Evolutionary conservation across 768 basidiomycete species (phyloP).

Genomic region (Coprinopsis sp.): DNA sequence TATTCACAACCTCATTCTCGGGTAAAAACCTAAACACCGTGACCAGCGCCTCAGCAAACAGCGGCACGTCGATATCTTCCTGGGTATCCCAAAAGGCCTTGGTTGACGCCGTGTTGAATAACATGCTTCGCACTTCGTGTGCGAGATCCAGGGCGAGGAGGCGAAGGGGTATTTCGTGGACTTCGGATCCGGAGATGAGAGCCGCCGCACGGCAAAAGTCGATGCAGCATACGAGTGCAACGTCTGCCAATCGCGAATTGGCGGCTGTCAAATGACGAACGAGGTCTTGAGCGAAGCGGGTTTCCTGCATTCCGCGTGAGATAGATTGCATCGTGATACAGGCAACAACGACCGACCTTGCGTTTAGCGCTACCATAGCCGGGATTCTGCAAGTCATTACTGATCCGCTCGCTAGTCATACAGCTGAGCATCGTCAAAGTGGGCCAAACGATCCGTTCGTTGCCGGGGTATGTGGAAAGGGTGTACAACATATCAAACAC

Average conservation of each 20-base stretch:
- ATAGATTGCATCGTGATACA: constrained; percentile 1
- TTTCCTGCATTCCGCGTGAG: constrained; percentile 31
- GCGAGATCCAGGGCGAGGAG: constrained; percentile 68
- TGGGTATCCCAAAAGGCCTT: constrained; percentile 68
- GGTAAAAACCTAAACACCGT: constrained; percentile 68
- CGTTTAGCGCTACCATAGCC: constrained; percentile 29
- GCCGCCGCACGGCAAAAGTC: constrained; percentile 76
- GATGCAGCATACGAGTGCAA: constrained; percentile 66
- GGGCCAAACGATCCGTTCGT: constrained; percentile 68
- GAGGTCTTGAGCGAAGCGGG: constrained; percentile 59
- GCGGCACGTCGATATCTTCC: constrained; percentile 72
- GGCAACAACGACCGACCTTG: constrained; percentile 27
- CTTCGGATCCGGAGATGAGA: constrained; percentile 41
- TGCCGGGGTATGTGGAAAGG: constrained; percentile 37
- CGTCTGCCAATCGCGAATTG: constrained; percentile 60
- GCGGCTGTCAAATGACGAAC: constrained; percentile 50
- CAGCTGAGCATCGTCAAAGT: constrained; percentile 70
- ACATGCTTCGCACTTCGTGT: constrained; percentile 61
- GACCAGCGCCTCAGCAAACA: constrained; percentile 72
- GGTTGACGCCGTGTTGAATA: constrained; percentile 33
- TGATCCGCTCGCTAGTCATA: constrained; percentile 69
- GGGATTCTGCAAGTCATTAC: constrained; percentile 46
- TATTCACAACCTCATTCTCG: constrained; percentile 49
- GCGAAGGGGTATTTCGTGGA: constrained; percentile 60
- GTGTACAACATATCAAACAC: constrained; percentile 78